Evolutionary conservation across 306 rosid species (phyloP), one percentile per base, ranked within the genome.

Genomic region (Gastrolobium bilobum): DNA sequence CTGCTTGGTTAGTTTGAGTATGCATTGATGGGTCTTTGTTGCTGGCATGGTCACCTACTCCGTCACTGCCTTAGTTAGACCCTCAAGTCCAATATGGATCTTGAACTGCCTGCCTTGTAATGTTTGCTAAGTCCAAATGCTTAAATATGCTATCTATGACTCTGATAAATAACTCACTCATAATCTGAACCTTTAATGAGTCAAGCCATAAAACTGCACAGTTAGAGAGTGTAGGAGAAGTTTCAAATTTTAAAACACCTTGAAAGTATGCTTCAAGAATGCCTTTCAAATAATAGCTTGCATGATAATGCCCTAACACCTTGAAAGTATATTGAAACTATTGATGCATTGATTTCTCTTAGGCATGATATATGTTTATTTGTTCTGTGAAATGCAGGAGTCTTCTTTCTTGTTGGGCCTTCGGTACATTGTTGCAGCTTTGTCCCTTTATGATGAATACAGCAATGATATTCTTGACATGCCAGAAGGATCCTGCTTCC

Each of bases 401-500:
- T 89, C 94, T 35, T 94, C 97, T 14, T 48, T 95, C 65, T 75
- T 88, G 82, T 81, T 73, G 4, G 99, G 98, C 54, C 91, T 95
- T 47, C 66, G 86, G 66, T 93, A 79, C 81, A 85, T 91, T 51
- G 73, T 91, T 68, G 92, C 99, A 9, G 85, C 89, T 50, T 71
- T 95, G 75, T 82, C 98, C 56, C 85, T 90, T 40, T 95, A 93
- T 71, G 99, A 95, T 71, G 99, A 95, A 82, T 91, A 95, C 78
- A 89, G 96, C 80, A 95, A 91, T 71, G 99, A 95, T 77, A 43
- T 89, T 80, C 94, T 95, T 58, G 98, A 87, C 75, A 90, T 95
- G 98, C 90, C 67, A 2, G 96, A 91, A 81, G 93, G 97, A 81
- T 91, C 99, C 42, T 85, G 89, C 86, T 88, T 93, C 88, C 98